Percentiles rank a stretch among this genome's conserved stretches.
Evolutionary conservation across 2,329 filamentous ascomycete species (phyloP).

Genomic region (Dactylellina sp.): DNA sequence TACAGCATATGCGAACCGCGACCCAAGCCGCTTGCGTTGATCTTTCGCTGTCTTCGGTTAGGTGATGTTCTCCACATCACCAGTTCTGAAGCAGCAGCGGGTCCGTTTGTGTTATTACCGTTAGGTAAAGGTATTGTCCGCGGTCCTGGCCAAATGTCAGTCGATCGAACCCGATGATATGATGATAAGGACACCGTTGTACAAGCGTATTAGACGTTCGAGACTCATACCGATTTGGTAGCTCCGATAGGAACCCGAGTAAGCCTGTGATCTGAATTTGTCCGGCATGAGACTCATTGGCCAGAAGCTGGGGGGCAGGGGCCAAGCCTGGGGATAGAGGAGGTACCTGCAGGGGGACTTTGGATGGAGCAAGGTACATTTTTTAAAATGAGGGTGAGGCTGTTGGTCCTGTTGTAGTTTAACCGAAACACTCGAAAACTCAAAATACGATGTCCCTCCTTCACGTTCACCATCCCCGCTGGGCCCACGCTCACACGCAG

Average conservation of each 20-base stretch:
- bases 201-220: constrained; percentile 10
- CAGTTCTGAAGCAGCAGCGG: constrained; percentile 22
- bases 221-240: neutral
- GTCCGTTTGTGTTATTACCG: constrained; percentile 5
- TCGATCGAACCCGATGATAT: constrained; percentile 33
- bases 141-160: constrained; percentile 21
- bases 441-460: neutral
- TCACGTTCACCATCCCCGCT: neutral
- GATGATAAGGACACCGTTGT: constrained; percentile 9
- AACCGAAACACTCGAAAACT: neutral
- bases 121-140: constrained; percentile 21
- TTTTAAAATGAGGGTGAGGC: neutral
- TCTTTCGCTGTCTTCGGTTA: constrained; percentile 28
- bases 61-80: constrained; percentile 36
- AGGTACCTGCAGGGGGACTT: neutral
- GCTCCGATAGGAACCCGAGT: neutral
- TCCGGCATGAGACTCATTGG: neutral
- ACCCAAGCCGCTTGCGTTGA: constrained; percentile 26
- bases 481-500: no score
- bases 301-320: neutral
- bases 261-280: neutral
- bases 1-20: constrained; percentile 40
- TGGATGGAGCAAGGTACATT: neutral
- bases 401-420: no score
- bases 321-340: no score